These are phyloP conservation scores for Pseudocercospora crystallina DNA, from an alignment of 2,329 filamentous ascomycete genomes.

Conservation along the genomic window DNA sequence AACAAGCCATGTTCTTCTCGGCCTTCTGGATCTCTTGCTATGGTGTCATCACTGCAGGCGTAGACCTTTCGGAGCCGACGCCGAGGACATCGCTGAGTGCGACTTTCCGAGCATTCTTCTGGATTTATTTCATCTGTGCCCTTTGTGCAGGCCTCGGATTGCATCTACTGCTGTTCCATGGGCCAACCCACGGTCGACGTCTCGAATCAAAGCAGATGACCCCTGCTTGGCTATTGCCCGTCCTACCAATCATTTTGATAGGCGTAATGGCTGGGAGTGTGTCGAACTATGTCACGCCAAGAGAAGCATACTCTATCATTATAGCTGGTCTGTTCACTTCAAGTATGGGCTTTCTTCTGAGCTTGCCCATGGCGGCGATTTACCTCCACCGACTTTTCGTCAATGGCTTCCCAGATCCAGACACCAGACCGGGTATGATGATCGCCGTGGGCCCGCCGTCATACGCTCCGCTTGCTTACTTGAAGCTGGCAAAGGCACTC, in stretches of 20 bases:
- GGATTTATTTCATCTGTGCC: no score
- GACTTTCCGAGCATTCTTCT: no score
- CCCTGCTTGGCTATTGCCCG: no score
- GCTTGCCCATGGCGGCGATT: background rate
- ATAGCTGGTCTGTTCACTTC: background rate
- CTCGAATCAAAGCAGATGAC: no score
- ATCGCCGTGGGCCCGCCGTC: background rate
- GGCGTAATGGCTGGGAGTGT: background rate
- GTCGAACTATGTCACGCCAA: background rate
- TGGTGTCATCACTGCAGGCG: conserved; percentile 4
- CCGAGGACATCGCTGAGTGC: no score
- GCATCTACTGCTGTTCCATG: no score
- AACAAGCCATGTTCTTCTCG: conserved; percentile 5
- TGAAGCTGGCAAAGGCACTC: background rate
- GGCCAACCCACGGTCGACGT: no score
- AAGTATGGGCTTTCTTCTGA: background rate
- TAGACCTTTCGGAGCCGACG: no score
- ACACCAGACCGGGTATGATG: background rate
- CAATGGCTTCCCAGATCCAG: conserved; percentile 3
- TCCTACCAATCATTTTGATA: background rate
- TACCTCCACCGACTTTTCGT: conserved; percentile 1
- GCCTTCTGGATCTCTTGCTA: conserved; percentile 4
- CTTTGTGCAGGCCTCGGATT: no score
- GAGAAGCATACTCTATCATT: background rate
- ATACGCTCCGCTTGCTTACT: background rate